phyloP scores from a whole-genome alignment of 2,329 filamentous ascomycete species.

The Colletotrichum sp. region DNA sequence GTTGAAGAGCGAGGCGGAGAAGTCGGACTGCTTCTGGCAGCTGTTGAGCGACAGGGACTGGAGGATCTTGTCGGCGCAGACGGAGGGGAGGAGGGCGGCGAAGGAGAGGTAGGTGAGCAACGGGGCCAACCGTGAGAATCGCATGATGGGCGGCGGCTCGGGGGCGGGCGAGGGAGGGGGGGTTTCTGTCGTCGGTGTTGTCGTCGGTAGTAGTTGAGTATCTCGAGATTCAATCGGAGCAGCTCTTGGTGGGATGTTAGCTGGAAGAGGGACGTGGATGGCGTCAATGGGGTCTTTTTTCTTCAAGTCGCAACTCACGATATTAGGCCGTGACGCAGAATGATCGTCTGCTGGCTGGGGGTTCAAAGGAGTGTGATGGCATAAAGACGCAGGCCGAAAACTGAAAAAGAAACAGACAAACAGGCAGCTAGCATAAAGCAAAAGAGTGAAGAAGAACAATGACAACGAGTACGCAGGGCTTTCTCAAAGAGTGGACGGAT shows the following conservation, averaged over 20 bases:
- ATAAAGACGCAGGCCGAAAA: not conserved
- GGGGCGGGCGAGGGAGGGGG: not conserved
- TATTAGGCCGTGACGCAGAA: not conserved
- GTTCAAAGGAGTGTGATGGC: not conserved
- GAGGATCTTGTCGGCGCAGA: conserved; percentile 69
- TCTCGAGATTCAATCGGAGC: not conserved
- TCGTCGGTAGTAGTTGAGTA: not conserved
- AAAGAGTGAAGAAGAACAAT: not conserved
- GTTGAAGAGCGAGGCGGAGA: conserved; percentile 88
- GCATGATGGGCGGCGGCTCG: not conserved
- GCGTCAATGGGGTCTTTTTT: not conserved
- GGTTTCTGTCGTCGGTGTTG: not conserved
- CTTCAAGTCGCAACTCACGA: not conserved
- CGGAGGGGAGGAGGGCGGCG: conserved; percentile 49
- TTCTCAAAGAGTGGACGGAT: not conserved
- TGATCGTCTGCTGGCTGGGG: not conserved
- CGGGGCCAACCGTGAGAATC: not conserved
- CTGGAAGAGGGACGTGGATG: not conserved
- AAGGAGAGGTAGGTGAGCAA: conserved; percentile 50
- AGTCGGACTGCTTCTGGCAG: conserved; percentile 83
- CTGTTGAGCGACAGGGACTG: conserved; percentile 83
- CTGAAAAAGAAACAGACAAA: not conserved
- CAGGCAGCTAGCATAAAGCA: not conserved
- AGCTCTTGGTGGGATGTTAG: not conserved
- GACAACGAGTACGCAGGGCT: not conserved